Conservation (phyloP, 2,329 filamentous ascomycete genomes). For the Xylariaceae sp. region DNA sequence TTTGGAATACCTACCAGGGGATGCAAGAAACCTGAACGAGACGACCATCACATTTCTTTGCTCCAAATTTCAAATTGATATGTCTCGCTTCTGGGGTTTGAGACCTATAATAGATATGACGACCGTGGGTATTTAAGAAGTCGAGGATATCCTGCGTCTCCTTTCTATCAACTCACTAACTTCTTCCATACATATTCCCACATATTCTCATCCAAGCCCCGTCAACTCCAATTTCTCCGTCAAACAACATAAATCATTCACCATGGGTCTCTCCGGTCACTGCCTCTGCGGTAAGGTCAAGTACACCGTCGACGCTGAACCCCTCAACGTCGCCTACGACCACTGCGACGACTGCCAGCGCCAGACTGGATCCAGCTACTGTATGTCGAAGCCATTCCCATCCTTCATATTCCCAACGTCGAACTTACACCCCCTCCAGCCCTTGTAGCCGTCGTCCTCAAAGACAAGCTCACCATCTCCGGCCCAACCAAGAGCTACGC, state of each 20-base stretch:
- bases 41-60: not conserved
- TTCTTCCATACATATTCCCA: not conserved
- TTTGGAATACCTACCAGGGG: not conserved
- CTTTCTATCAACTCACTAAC: not conserved
- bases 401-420: not conserved
- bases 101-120: not conserved
- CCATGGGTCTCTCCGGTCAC: slow-evolving; percentile 63
- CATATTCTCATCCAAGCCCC: not conserved
- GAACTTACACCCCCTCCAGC: slow-evolving; percentile 38
- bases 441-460: slow-evolving; percentile 60
- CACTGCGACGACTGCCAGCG: slow-evolving; percentile 71
- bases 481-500: slow-evolving; percentile 62
- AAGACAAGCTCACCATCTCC: slow-evolving; percentile 58
- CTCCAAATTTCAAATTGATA: not conserved
- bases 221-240: slow-evolving; percentile 3
- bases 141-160: slow-evolving; percentile 2
- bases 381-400: slow-evolving; percentile 36
- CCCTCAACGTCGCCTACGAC: slow-evolving; percentile 53
- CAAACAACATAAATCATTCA: slow-evolving; percentile 27
- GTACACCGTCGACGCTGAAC: slow-evolving; percentile 49
- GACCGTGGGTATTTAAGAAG: slow-evolving; percentile 13
- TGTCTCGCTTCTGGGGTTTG: not conserved
- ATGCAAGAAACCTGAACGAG: slow-evolving; percentile 8
- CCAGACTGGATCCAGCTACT: slow-evolving; percentile 64
- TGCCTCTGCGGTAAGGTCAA: slow-evolving; percentile 68